A percentile compares a stretch with the other conserved stretches of the same genome.
Conservation (phyloP, 2,329 filamentous ascomycete genomes). For the Cordyceps farinosa region DNA sequence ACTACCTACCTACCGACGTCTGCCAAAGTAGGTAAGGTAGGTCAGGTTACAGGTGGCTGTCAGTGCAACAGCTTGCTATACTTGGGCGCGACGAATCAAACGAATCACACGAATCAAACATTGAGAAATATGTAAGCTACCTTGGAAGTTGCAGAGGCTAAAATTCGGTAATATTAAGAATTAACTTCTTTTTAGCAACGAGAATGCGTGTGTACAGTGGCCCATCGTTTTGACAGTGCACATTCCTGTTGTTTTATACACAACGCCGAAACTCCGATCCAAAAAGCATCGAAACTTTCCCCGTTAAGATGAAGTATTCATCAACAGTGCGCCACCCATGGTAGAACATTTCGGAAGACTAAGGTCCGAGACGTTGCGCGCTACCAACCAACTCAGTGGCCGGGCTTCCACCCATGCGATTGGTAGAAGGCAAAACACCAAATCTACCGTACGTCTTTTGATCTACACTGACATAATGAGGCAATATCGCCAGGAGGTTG, state of each 20-base stretch:
- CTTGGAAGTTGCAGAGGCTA: not conserved
- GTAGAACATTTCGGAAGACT: conserved; percentile 26
- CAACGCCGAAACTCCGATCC: conserved; percentile 10
- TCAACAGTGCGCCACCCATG: not conserved
- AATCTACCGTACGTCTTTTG: conserved; percentile 95
- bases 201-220: not conserved
- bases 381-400: conserved; percentile 58
- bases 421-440: conserved; percentile 70
- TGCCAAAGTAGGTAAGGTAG: too few species aligned
- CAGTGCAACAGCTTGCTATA: too few species aligned
- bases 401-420: conserved; percentile 38
- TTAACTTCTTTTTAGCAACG: not conserved
- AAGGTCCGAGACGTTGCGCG: conserved; percentile 67
- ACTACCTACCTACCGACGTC: too few species aligned
- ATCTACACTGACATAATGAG: conserved; percentile 90
- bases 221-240: not conserved
- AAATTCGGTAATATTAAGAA: not conserved
- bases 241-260: not conserved
- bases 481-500: conserved; percentile 76
- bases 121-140: not conserved
- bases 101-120: too few species aligned
- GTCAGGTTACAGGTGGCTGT: too few species aligned
- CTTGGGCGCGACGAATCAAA: too few species aligned
- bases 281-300: conserved; percentile 3
- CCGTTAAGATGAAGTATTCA: not conserved